Percentiles rank a stretch among this genome's conserved stretches.
Evolutionary conservation across 257 asterid genomes (phyloP).

Genomic region (Pogostemon cablin): DNA sequence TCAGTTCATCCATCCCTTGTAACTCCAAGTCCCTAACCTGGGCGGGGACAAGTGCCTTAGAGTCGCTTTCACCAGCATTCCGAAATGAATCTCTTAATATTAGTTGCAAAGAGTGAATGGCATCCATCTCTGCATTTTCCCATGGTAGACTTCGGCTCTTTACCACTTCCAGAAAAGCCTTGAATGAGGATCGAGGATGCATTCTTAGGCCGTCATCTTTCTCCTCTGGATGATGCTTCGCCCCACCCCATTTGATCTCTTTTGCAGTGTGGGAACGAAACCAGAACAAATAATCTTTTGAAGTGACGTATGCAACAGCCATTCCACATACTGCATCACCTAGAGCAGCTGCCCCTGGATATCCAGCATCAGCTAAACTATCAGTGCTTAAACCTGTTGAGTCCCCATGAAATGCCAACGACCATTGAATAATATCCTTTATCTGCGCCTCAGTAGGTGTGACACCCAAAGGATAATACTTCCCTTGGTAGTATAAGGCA

Average conservation of each 20-base stretch:
- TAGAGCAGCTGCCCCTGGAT: conserved; percentile 65
- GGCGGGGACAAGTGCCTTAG: conserved; percentile 56
- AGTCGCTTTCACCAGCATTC: conserved; percentile 51
- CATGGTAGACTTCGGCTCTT: conserved; percentile 90
- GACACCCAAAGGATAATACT: conserved; percentile 63
- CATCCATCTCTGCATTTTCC: conserved; percentile 94
- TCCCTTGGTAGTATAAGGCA: conserved; percentile 70
- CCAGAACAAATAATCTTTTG: conserved; percentile 79
- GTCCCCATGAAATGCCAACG: conserved; percentile 62
- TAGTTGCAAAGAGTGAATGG: conserved; percentile 85
- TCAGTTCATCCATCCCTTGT: conserved; percentile 54
- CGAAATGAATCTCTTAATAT: conserved; percentile 75
- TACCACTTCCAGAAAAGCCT: conserved; percentile 86
- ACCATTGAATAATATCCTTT: conserved; percentile 72
- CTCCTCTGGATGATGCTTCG: conserved; percentile 83
- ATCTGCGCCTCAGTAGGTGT: conserved; percentile 77
- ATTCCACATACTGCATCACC: conserved; percentile 87
- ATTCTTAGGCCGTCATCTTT: conserved; percentile 80
- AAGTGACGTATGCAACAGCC: conserved; percentile 78
- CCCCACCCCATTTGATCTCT: conserved; percentile 93
- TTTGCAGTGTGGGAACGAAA: conserved; percentile 83
- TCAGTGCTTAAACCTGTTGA: conserved; percentile 90
- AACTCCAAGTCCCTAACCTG: conserved; percentile 47
- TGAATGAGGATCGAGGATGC: conserved; percentile 94
- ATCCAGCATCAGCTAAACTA: conserved; percentile 85